Evolutionary conservation across 2,329 filamentous ascomycete species (phyloP).

Genomic region (Leptoxyphium fumago): DNA sequence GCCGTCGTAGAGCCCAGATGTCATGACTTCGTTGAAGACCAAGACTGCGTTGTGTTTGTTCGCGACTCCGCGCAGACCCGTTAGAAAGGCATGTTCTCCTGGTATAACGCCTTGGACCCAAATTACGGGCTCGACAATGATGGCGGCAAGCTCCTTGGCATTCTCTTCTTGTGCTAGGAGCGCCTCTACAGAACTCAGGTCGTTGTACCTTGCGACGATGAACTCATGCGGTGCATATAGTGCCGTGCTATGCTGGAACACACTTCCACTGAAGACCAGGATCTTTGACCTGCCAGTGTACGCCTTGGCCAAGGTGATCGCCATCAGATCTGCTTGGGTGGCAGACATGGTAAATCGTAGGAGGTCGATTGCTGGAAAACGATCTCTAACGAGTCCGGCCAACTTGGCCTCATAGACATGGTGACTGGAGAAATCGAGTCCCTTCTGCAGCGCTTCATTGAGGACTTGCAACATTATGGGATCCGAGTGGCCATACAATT

Average conservation of each 20-base stretch:
- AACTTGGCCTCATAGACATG: slow-evolving; percentile 37
- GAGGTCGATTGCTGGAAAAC: slow-evolving; percentile 39
- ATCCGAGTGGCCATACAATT: slow-evolving; percentile 52
- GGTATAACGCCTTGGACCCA: slow-evolving; percentile 45
- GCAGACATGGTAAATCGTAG: slow-evolving; percentile 51
- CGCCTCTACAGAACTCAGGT: slow-evolving; percentile 33
- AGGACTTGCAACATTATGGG: slow-evolving; percentile 38
- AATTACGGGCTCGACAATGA: slow-evolving; percentile 53
- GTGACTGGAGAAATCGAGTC: slow-evolving; percentile 41
- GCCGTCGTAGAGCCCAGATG: slow-evolving; percentile 39
- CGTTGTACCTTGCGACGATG: slow-evolving; percentile 48
- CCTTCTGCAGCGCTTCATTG: slow-evolving; percentile 29
- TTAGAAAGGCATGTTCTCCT: slow-evolving; percentile 37
- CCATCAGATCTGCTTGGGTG: slow-evolving; percentile 50
- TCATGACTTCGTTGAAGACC: slow-evolving; percentile 60
- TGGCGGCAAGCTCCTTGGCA: slow-evolving; percentile 39
- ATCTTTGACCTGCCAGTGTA: slow-evolving; percentile 34
- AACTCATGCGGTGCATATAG: slow-evolving; percentile 37
- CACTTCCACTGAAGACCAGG: slow-evolving; percentile 34
- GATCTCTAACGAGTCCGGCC: slow-evolving; percentile 36
- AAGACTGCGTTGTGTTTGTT: slow-evolving; percentile 40
- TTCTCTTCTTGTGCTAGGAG: slow-evolving; percentile 20
- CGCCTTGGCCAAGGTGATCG: slow-evolving; percentile 38
- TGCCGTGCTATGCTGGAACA: slow-evolving; percentile 45
- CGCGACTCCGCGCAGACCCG: slow-evolving; percentile 34